Base-by-base conservation (phyloP, 352 stramenopile species). In the Saprolegnia parasitica region DNA sequence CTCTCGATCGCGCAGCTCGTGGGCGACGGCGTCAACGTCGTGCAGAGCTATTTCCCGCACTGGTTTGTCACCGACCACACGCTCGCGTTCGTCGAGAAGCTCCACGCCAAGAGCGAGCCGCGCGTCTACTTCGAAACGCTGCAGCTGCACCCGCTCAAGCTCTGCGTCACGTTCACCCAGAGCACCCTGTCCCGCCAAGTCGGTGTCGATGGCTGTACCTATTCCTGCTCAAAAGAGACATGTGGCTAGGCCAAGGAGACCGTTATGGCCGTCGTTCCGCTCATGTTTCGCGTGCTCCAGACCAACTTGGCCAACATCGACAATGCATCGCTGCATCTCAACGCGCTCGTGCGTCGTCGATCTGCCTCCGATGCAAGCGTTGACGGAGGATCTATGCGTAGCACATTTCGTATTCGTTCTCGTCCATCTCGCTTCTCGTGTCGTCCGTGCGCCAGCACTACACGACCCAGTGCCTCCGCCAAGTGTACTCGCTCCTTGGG, bases 81-180 rank as follows among this genome's bases (percentile, higher is more conserved):
- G 16, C 35, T 40, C 3, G 52, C 52, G 11, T 60, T 60, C 10
- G 52, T 60, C 35, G 52, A 67, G 0, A 75, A 75, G n/a, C 37
- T 77, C 62, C 80, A 73, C 42, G 76, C 50, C 0, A 71, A 77
- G 3, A 61, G 46, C 21, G 63, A 93, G 46, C 77, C 80, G 0
- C 81, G 85, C 4, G 89, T 93, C 76, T 95, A 91, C 71, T 91
- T 95, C 35, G 87, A 95, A 56, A 90, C 83, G 16, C 74, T 95
- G 29, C 81, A 93, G 67, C 74, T 95, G 9, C 85, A 93, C 65
- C 85, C 87, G 3, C 77, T 93, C 50, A 88, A 91, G 26, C 70
- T 95, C 0, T 85, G 90, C 65, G 72, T 95, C 16, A 93, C 82
- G 15, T 90, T 90, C 65, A 79, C 86, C 57, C 80, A 88, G 55